Evolutionary conservation across 768 basidiomycete species (phyloP).

Genomic region (Mrakia hoshinonis): DNA sequence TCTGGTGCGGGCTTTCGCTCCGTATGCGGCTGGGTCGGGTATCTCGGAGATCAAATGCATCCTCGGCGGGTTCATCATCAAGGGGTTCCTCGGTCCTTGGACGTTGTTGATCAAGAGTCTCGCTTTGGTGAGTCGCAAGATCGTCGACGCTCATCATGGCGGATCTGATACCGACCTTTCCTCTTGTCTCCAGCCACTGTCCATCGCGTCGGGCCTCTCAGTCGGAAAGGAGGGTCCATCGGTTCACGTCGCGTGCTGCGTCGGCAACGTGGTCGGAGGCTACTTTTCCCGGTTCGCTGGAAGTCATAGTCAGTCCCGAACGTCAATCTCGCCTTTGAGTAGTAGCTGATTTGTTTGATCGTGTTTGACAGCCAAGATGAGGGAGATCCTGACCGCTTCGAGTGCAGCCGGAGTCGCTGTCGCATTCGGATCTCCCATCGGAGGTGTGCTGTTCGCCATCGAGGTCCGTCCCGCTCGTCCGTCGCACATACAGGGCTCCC

Average conservation of each 20-base stretch:
- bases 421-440: slow-evolving; percentile 95
- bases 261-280: slow-evolving; percentile 81
- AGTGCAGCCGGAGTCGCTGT: slow-evolving; percentile 98
- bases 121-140: slow-evolving; percentile 58
- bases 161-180: background rate
- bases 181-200: slow-evolving; percentile 59
- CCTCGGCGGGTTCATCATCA: slow-evolving; percentile 91
- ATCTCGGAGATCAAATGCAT: slow-evolving; percentile 99
- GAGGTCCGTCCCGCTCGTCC: slow-evolving; percentile 51
- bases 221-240: slow-evolving; percentile 98
- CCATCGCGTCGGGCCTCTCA: slow-evolving; percentile 91
- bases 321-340: background rate
- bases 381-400: slow-evolving; percentile 87
- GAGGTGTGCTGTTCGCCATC: slow-evolving; percentile 93
- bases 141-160: background rate
- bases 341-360: slow-evolving; percentile 39
- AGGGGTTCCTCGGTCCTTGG: slow-evolving; percentile 80
- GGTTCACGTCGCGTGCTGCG: slow-evolving; percentile 91
- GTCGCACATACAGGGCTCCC: background rate
- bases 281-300: slow-evolving; percentile 70
- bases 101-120: slow-evolving; percentile 91
- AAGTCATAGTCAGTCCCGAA: slow-evolving; percentile 62
- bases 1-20: slow-evolving; percentile 78
- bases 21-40: slow-evolving; percentile 93
- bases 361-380: slow-evolving; percentile 45